Evolutionary conservation across 208 protist species (phyloP).

Genomic region (Endotrypanum monterogeii): DNA sequence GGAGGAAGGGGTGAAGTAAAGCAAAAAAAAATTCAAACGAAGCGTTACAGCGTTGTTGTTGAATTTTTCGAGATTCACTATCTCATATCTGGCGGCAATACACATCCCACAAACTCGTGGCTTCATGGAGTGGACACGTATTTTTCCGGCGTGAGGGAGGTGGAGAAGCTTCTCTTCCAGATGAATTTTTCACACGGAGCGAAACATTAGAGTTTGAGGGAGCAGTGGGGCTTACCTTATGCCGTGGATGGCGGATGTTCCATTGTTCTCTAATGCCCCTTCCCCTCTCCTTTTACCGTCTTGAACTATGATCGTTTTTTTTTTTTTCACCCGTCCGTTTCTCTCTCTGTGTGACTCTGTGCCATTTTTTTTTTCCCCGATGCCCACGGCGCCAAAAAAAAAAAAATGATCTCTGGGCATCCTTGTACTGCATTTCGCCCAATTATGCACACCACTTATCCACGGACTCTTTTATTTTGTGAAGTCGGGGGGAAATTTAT

Average conservation of each 20-base stretch:
- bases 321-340: neutral
- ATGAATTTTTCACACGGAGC: neutral
- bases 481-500: neutral
- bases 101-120: too few species aligned
- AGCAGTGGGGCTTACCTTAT: neutral
- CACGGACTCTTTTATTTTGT: neutral
- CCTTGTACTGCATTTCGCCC: too few species aligned
- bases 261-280: neutral
- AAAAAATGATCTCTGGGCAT: neutral
- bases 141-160: too few species aligned
- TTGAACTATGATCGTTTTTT: neutral
- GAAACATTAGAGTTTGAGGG: neutral
- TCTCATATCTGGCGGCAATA: neutral
- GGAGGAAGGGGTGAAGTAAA: neutral
- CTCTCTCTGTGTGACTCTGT: neutral
- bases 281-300: neutral
- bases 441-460: neutral
- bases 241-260: neutral
- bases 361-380: neutral
- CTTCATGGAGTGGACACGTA: neutral
- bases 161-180: neutral
- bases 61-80: neutral
- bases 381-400: too few species aligned
- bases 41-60: neutral
- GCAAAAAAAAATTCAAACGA: neutral